Evolutionary conservation across 106 monocot species (phyloP).

Genomic region (Narthecium ossifragum): DNA sequence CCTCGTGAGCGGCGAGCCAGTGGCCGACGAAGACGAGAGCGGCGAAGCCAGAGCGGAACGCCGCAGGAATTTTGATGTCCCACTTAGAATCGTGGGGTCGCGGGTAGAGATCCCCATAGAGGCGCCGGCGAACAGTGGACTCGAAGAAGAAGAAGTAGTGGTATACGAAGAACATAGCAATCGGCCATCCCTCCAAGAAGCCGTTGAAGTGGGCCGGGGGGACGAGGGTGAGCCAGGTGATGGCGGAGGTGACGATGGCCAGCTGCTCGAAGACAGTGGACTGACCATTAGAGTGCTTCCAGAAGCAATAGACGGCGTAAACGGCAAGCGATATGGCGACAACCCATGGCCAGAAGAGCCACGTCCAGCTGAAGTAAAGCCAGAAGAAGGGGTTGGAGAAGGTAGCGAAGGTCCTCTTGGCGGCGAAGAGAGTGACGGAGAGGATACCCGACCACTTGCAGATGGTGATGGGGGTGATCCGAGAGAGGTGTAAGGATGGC

Average conservation of each 20-base stretch:
- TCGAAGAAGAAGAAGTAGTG: conserved; percentile 95
- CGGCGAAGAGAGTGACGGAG: conserved; percentile 26
- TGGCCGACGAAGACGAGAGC: conserved; percentile 40
- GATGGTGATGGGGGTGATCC: conserved; percentile 46
- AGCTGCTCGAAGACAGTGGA: conserved; percentile 49
- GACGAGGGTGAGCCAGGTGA: conserved; percentile 67
- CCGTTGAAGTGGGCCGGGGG: conserved; percentile 73
- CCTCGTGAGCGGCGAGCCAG: conserved; percentile 62
- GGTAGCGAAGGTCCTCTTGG: conserved; percentile 12
- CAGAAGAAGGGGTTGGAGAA: conserved; percentile 68
- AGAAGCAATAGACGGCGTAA: conserved; percentile 41
- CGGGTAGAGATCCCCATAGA: conserved; percentile 64
- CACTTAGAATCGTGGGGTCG: conserved; percentile 61
- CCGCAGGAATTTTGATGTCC: conserved; percentile 38
- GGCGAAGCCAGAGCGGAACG: conserved; percentile 27
- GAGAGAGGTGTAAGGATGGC: conserved; percentile 14
- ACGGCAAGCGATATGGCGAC: conserved; percentile 28
- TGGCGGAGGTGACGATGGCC: conserved; percentile 41
- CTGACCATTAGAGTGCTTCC: conserved; percentile 21
- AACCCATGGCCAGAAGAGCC: conserved; percentile 75
- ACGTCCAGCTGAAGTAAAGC: conserved; percentile 67
- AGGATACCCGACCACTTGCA: conserved; percentile 55
- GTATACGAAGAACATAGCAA: conserved; percentile 72
- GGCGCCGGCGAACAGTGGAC: conserved; percentile 48
- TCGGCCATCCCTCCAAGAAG: conserved; percentile 73